Conservation (phyloP, 768 basidiomycete genomes). For the Russula sp. region DNA sequence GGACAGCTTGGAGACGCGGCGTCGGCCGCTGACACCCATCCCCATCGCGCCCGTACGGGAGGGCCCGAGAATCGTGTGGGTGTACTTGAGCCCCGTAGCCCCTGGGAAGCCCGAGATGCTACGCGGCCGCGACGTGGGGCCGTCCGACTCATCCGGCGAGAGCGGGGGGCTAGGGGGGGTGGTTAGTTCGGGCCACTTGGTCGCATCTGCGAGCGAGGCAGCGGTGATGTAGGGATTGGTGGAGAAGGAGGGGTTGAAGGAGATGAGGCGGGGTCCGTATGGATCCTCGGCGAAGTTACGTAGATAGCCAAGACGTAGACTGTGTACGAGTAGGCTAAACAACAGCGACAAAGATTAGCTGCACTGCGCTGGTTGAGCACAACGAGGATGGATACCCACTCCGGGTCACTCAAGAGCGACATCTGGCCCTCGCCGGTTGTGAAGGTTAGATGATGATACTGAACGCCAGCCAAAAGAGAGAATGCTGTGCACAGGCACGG, state of each 20-base stretch:
- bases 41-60: constrained; percentile 64
- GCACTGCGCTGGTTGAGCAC: too few species aligned
- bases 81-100: constrained; percentile 61
- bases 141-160: constrained; percentile 59
- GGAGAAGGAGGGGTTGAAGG: constrained; percentile 67
- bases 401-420: constrained; percentile 22
- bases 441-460: not conserved
- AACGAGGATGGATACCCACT: constrained; percentile 7
- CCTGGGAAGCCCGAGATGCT: constrained; percentile 38
- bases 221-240: constrained; percentile 80
- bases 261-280: constrained; percentile 74
- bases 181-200: constrained; percentile 80
- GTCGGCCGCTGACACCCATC: constrained; percentile 56
- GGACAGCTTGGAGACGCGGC: not conserved
- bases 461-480: not conserved
- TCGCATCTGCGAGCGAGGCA: constrained; percentile 67
- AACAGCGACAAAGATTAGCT: not conserved
- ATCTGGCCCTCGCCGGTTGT: not conserved
- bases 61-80: constrained; percentile 80
- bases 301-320: constrained; percentile 78
- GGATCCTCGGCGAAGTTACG: constrained; percentile 83
- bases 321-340: constrained; percentile 69
- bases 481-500: not conserved
- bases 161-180: constrained; percentile 63
- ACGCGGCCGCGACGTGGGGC: constrained; percentile 26